Base-by-base conservation (phyloP, 2,329 filamentous ascomycete species). In the Monilinia aucupariae region DNA sequence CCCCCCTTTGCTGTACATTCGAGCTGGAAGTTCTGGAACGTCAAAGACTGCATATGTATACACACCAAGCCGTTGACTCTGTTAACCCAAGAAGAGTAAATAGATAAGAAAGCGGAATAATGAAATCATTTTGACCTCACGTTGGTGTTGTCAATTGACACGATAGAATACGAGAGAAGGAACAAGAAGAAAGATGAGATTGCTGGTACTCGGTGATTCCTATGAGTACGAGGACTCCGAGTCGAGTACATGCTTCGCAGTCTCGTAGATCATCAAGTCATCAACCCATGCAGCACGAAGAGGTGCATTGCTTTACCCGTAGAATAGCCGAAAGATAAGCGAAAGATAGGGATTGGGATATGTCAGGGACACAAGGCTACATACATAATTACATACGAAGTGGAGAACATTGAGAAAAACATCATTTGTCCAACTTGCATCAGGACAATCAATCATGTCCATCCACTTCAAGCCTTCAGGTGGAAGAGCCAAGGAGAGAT, bases 281-380 rank as follows among this genome's bases (percentile, higher is more conserved):
- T 43, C 41, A 43, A n/a, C 15, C 8, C 41, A 43, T 43, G n/a
- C n/a, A n/a, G n/a, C n/a, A n/a, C n/a, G n/a, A 17, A 43, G 6
- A 43, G 39, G 13, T 17, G 3, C 37, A 39, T 5, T 41, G 17
- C 41, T 20, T 43, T 22, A 45, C 43, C 41, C 54, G n/a, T 47
- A 32, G 43, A 58, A 58, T 47, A 58, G 27, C 54, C 54, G 54
- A 15, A 9, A 17, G 51, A 56, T 47, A 56, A 22, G 25, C 53
- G 53, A 56, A 32, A 27, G 53, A 56, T 56, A 34, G 54, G n/a
- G n/a, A n/a, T n/a, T n/a, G n/a, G n/a, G 27, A 39, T 4, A 56
- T 56, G 41, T 15, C n/a, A 32, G 20, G 53, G 53, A 43, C 54
- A 43, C 54, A 58, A 58, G 41, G 41, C 41, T 58, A 58, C 15